These are phyloP conservation scores for Amanita phalloides DNA, from an alignment of 768 basidiomycete species.

Conservation along the genomic window DNA sequence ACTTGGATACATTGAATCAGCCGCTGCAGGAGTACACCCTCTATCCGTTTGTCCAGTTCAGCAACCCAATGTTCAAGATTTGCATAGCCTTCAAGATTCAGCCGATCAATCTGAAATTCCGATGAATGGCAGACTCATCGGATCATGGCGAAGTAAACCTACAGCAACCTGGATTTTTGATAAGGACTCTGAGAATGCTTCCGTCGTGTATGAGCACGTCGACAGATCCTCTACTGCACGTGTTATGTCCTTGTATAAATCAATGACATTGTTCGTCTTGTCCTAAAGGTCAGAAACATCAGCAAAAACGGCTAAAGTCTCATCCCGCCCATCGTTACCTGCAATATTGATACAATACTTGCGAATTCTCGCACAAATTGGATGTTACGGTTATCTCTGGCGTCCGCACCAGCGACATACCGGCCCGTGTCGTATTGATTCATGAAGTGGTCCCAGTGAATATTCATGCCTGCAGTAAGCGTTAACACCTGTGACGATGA, in stretches of 20 bases:
- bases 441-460: slow-evolving; percentile 95
- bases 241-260: slow-evolving; percentile 78
- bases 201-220: slow-evolving; percentile 76
- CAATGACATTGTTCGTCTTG: slow-evolving; percentile 90
- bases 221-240: slow-evolving; percentile 80
- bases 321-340: slow-evolving; percentile 31
- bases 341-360: slow-evolving; percentile 81
- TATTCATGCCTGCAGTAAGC: slow-evolving; percentile 65
- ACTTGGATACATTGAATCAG: slow-evolving; percentile 68
- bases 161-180: slow-evolving; percentile 78
- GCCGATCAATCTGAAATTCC: slow-evolving; percentile 63
- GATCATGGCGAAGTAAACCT: slow-evolving; percentile 15
- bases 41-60: slow-evolving; percentile 75
- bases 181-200: slow-evolving; percentile 74
- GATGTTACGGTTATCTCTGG: slow-evolving; percentile 78
- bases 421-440: slow-evolving; percentile 84
- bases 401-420: slow-evolving; percentile 65
- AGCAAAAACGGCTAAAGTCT: not conserved
- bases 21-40: slow-evolving; percentile 66
- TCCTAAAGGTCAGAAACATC: slow-evolving; percentile 37
- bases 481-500: not conserved
- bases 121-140: not conserved
- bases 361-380: slow-evolving; percentile 95
- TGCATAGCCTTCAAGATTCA: slow-evolving; percentile 93
- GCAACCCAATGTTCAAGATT: slow-evolving; percentile 91